A percentile compares a stretch with the other conserved stretches of the same genome.
These are phyloP conservation scores for Metschnikowia amazonensis DNA, from an alignment of 805 yeast species.

Conservation along the genomic window DNA sequence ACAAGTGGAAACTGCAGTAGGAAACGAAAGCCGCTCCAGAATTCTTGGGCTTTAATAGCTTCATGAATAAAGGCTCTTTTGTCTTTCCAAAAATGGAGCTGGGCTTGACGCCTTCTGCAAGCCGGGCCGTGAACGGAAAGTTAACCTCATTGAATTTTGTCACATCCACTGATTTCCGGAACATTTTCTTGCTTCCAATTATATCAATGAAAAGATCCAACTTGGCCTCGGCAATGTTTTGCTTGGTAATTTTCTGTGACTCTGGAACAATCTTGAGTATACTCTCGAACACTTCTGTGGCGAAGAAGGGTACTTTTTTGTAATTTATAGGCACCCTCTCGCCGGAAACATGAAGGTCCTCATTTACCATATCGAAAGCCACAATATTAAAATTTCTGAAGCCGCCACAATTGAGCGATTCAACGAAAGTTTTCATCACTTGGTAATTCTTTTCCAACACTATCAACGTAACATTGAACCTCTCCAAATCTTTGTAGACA, in stretches of 20 bases:
- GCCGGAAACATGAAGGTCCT: slow-evolving; percentile 34
- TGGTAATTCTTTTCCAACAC: slow-evolving; percentile 22
- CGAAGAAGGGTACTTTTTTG: slow-evolving; percentile 38
- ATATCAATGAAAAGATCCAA: slow-evolving; percentile 39
- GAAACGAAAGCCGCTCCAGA: slow-evolving; percentile 32
- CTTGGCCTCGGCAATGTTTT: slow-evolving; percentile 25
- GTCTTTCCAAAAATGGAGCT: slow-evolving; percentile 23
- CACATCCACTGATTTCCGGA: slow-evolving; percentile 30
- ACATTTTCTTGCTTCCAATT: slow-evolving; percentile 36
- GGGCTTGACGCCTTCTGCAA: slow-evolving; percentile 11
- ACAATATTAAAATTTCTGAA: slow-evolving; percentile 24
- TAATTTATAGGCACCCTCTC: slow-evolving; percentile 32
- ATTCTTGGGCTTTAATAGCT: slow-evolving; percentile 36
- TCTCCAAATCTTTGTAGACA: slow-evolving; percentile 22
- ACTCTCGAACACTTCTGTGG: slow-evolving; percentile 34
- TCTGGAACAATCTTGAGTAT: slow-evolving; percentile 24
- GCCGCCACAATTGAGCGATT: slow-evolving; percentile 18
- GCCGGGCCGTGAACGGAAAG: slow-evolving; percentile 25
- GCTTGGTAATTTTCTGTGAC: slow-evolving; percentile 18
- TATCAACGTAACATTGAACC: slow-evolving; percentile 30
- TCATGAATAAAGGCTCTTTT: slow-evolving; percentile 32
- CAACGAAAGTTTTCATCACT: slow-evolving; percentile 21
- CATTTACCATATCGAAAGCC: slow-evolving; percentile 32
- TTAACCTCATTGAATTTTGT: slow-evolving; percentile 27
- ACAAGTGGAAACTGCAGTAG: slow-evolving; percentile 29